phyloP scores from a whole-genome alignment of 169 alveolate genomes.

The Cryptosporidium canis region DNA sequence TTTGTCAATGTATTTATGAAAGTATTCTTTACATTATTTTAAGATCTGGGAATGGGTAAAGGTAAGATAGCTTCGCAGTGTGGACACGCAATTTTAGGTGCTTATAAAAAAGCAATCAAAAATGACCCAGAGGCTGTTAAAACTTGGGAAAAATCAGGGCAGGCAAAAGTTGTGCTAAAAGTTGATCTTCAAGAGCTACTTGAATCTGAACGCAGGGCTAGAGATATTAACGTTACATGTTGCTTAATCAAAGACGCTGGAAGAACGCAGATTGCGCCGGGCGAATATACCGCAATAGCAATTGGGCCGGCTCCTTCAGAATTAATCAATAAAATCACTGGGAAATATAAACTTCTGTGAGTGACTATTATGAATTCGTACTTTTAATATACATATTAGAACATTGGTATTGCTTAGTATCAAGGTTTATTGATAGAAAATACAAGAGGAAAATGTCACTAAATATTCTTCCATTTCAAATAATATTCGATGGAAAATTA shows the following conservation, averaged over 20 bases:
- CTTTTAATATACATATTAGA: too few relatives aligned
- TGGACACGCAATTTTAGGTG: conserved; percentile 87
- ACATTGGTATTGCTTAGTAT: too few relatives aligned
- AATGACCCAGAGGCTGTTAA: conserved; percentile 48
- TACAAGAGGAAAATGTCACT: not conserved
- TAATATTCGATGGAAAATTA: conserved; percentile 15
- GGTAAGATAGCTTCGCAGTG: conserved; percentile 88
- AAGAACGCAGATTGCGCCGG: conserved; percentile 84
- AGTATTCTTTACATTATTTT: not conserved
- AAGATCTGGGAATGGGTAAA: conserved; percentile 85
- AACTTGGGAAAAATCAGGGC: conserved; percentile 79
- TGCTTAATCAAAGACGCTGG: conserved; percentile 88
- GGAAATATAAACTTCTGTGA: conserved; percentile 80
- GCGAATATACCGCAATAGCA: conserved; percentile 85
- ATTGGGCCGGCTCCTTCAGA: conserved; percentile 88
- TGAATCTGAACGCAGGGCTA: conserved; percentile 79
- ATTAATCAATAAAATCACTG: conserved; percentile 82
- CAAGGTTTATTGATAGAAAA: too few relatives aligned
- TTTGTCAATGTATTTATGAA: not conserved
- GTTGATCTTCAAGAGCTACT: conserved; percentile 78
- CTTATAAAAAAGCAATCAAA: conserved; percentile 71
- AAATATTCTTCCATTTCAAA: conserved; percentile 46
- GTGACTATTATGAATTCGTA: too few relatives aligned
- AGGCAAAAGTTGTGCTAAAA: conserved; percentile 83
- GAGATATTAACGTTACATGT: conserved; percentile 75